Conservation (phyloP, 768 basidiomycete species). For the Tylopilus sp. region DNA sequence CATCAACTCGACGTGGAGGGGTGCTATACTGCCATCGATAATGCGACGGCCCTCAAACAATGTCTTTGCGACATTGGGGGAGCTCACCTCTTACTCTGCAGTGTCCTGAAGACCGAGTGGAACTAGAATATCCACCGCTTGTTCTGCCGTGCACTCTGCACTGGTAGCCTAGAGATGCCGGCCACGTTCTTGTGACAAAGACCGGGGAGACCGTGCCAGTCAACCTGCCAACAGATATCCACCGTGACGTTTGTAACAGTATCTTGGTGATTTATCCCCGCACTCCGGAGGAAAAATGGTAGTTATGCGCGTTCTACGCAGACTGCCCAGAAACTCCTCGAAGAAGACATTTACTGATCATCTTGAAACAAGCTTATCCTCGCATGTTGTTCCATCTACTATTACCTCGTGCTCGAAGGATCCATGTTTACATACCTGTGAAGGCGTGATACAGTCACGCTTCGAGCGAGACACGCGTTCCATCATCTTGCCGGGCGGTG, state of each 20-base stretch:
- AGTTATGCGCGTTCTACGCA: neutral
- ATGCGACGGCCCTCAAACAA: neutral
- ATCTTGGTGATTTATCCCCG: neutral
- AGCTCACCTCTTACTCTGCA: neutral
- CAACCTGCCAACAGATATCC: neutral
- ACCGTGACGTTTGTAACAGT: neutral
- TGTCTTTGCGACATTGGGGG: neutral
- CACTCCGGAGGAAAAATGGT: neutral
- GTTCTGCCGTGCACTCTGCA: neutral
- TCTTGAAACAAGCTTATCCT: neutral
- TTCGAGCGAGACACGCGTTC: no score
- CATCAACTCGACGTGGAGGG: neutral
- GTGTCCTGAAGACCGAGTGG: neutral
- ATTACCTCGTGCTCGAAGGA: neutral
- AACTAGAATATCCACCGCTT: neutral
- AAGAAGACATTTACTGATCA: neutral
- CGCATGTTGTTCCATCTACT: neutral
- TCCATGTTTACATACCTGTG: no score
- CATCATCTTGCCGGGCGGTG: no score
- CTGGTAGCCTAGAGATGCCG: neutral
- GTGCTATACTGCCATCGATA: neutral
- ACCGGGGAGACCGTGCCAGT: no score
- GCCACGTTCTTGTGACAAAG: neutral
- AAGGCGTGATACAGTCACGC: no score
- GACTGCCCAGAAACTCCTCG: neutral